These are phyloP conservation scores for Diaporthe ilicicola DNA, from an alignment of 2,329 filamentous ascomycete species.

Conservation along the genomic window DNA sequence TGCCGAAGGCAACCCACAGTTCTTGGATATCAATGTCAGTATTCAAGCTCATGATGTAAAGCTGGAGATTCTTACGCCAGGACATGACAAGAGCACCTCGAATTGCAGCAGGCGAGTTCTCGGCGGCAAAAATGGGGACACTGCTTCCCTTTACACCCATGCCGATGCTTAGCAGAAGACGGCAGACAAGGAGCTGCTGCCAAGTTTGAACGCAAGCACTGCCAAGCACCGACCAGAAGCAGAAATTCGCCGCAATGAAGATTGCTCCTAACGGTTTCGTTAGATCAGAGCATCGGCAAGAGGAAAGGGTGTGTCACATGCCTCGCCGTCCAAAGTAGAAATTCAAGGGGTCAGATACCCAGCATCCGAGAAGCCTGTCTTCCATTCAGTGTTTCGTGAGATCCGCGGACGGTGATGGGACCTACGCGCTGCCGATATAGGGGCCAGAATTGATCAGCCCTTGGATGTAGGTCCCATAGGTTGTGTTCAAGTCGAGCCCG, in stretches of 20 bases:
- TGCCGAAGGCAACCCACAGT: slow-evolving; percentile 62
- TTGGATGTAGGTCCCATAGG: slow-evolving; percentile 62
- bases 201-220: slow-evolving; percentile 71
- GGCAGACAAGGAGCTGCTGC: slow-evolving; percentile 72
- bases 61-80: slow-evolving; percentile 55
- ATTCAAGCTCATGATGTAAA: slow-evolving; percentile 55
- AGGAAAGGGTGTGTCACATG: not conserved
- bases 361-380: slow-evolving; percentile 62
- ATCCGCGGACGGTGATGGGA: not conserved
- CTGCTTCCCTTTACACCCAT: slow-evolving; percentile 73
- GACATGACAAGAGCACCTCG: slow-evolving; percentile 63
- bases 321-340: slow-evolving; percentile 53
- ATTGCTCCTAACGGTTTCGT: slow-evolving; percentile 35
- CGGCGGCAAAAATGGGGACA: slow-evolving; percentile 64
- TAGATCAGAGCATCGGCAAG: not conserved
- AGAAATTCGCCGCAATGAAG: slow-evolving; percentile 52
- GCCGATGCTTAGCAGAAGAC: slow-evolving; percentile 74
- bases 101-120: slow-evolving; percentile 60
- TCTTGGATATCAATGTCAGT: slow-evolving; percentile 55
- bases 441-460: slow-evolving; percentile 64
- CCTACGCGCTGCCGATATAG: slow-evolving; percentile 49
- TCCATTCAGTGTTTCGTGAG: slow-evolving; percentile 18
- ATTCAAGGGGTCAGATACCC: slow-evolving; percentile 57
- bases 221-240: slow-evolving; percentile 68
- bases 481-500: slow-evolving; percentile 50